Base-by-base conservation (phyloP, 352 stramenopile genomes). In the Phytophthora fragariaefolia region DNA sequence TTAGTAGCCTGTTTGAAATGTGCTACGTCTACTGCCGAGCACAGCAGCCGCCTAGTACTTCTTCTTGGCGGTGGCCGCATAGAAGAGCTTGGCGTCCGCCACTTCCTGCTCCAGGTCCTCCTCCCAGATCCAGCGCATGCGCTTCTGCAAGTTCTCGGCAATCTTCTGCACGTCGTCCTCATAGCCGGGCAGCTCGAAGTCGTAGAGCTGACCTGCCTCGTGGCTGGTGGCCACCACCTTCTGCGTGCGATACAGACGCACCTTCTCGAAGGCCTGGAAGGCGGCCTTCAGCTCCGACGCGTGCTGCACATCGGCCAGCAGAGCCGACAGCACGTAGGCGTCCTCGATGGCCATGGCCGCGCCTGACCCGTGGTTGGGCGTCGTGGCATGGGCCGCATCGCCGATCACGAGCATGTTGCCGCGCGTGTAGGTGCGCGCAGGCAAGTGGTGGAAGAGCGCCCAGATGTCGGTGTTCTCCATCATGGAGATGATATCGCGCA, bases 401-500 rank as follows among this genome's bases (percentile, higher is more conserved):
- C 65, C 70, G 40, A 77, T 77, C 23, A 77, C 24, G 3, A 77
- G 54, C 55, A 74, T 74, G 51, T 63, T 56, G 32, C 26, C 56
- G n/a, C 70, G 70, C 3, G 70, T 74, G 60, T 77, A 77, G 28
- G 66, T 77, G 36, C 50, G 65, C 22, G 70, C 60, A 6, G 70
- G 70, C 28, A 77, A 30, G 38, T 77, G 65, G 17, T 77, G 54
- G 34, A 74, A 74, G 6, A 77, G 40, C 30, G 70, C 65, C 70
- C 70, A 77, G 24, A 77, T 74, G 51, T 77, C 66, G 2, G 70
- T 77, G 56, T 74, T 66, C 56, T 77, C 65, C 70, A 77, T 77
- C 70, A 77, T 74, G 56, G 70, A 68, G 36, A 74, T 71, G 66
- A 77, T 77, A 46, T 67, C 66, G 30, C 66, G 66, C 40, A 74